Conservation (phyloP, 2,329 filamentous ascomycete species). For the Penicillium sp. region DNA sequence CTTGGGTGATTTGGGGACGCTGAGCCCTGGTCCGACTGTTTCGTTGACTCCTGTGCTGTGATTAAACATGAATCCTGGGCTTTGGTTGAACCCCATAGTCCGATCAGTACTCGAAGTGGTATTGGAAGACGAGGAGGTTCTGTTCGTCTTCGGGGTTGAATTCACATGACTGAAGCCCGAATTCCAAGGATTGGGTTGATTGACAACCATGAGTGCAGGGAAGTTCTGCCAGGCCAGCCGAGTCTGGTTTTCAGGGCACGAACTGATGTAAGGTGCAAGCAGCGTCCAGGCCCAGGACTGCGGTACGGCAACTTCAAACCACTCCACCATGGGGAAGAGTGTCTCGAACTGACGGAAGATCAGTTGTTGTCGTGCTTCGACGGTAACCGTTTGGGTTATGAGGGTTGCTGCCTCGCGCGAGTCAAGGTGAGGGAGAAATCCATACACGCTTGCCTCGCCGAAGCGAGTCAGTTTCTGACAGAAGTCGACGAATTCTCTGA, state of each 20-base stretch:
- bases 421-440: conserved; percentile 74
- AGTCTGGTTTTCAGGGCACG: conserved; percentile 68
- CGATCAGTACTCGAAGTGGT: neutral
- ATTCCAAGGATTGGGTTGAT: conserved; percentile 66
- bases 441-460: conserved; percentile 75
- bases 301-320: conserved; percentile 74
- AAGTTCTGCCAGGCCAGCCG: conserved; percentile 82
- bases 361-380: conserved; percentile 77
- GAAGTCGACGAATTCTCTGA: conserved; percentile 77
- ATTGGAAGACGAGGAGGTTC: conserved; percentile 22
- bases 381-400: conserved; percentile 70
- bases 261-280: conserved; percentile 74
- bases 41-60: conserved; percentile 58
- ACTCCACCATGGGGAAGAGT: conserved; percentile 75
- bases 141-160: conserved; percentile 49
- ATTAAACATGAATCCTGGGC: neutral
- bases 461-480: conserved; percentile 79
- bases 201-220: conserved; percentile 65
- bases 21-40: conserved; percentile 46
- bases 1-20: conserved; percentile 43
- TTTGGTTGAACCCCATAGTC: conserved; percentile 29
- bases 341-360: conserved; percentile 80
- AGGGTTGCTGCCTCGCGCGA: conserved; percentile 69
- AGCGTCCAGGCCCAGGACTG: conserved; percentile 84
- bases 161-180: neutral